These are phyloP conservation scores for Verticillium longisporum DNA, from an alignment of 2,329 filamentous ascomycete genomes.

Conservation along the genomic window DNA sequence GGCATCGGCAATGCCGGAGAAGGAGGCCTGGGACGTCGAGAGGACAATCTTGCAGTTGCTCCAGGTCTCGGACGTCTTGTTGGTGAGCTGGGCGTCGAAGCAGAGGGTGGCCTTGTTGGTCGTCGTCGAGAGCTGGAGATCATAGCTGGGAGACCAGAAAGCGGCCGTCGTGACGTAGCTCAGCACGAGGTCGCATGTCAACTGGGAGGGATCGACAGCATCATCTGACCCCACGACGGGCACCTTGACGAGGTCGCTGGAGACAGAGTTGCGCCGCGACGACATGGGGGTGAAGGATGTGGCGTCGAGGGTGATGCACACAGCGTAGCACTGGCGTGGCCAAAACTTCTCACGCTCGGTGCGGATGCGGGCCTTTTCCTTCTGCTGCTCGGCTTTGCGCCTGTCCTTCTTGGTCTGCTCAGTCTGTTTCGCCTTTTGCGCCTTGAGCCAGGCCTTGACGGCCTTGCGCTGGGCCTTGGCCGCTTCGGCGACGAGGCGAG, in stretches of 20 bases:
- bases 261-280: slow-evolving; percentile 41
- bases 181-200: slow-evolving; percentile 41
- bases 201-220: slow-evolving; percentile 36
- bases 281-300: slow-evolving; percentile 32
- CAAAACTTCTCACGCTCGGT: slow-evolving; percentile 39
- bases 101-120: slow-evolving; percentile 43
- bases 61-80: slow-evolving; percentile 59
- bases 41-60: slow-evolving; percentile 51
- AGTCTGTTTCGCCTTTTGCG: slow-evolving; percentile 22
- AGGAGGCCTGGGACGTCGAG: slow-evolving; percentile 56
- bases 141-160: slow-evolving; percentile 55
- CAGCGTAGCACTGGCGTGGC: slow-evolving; percentile 40
- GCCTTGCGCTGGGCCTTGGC: slow-evolving; percentile 8
- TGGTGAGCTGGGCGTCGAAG: slow-evolving; percentile 57
- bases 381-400: slow-evolving; percentile 25
- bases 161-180: slow-evolving; percentile 53
- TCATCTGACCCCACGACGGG: slow-evolving; percentile 25
- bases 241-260: slow-evolving; percentile 45
- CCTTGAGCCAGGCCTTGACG: slow-evolving; percentile 13
- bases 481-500: slow-evolving; percentile 14
- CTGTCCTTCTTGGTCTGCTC: slow-evolving; percentile 23
- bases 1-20: slow-evolving; percentile 45
- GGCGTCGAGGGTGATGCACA: slow-evolving; percentile 45
- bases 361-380: slow-evolving; percentile 37
- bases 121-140: slow-evolving; percentile 51